Evolutionary conservation across 768 basidiomycete species (phyloP).

Genomic region (Lactarius evosmus): DNA sequence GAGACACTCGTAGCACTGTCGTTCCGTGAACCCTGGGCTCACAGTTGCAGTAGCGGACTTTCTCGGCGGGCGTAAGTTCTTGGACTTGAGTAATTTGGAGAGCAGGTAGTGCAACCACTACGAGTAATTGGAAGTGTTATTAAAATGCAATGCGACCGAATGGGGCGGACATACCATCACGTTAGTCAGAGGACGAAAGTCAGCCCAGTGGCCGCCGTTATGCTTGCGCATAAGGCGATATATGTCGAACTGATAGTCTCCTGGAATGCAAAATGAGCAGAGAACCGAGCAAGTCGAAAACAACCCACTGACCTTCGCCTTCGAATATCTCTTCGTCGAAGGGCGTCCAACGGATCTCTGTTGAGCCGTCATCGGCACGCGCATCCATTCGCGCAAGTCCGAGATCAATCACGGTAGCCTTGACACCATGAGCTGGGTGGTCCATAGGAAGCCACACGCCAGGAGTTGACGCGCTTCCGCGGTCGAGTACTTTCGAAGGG

Average conservation of each 20-base stretch:
- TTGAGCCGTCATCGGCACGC: constrained; percentile 44
- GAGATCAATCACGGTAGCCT: constrained; percentile 88
- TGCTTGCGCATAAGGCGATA: constrained; percentile 82
- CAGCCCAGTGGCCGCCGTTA: constrained; percentile 64
- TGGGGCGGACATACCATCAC: constrained; percentile 63
- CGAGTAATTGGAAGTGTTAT: not conserved
- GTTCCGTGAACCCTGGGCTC: constrained; percentile 51
- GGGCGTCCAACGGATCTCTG: constrained; percentile 63
- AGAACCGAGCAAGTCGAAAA: not conserved
- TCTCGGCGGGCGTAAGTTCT: constrained; percentile 52
- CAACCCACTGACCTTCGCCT: constrained; percentile 63
- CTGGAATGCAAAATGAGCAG: constrained; percentile 36
- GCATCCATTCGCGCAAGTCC: constrained; percentile 85
- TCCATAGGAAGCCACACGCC: constrained; percentile 54
- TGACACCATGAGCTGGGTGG: constrained; percentile 59
- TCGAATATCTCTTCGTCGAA: constrained; percentile 90
- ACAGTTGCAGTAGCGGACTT: constrained; percentile 30
- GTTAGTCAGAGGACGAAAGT: constrained; percentile 79
- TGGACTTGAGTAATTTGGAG: constrained; percentile 66
- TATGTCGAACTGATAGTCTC: constrained; percentile 92
- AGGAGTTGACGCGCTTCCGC: constrained; percentile 28
- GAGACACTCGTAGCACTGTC: constrained; percentile 66
- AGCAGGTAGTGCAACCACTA: constrained; percentile 90
- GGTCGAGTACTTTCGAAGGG: constrained; percentile 31
- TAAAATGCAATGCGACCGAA: not conserved